Conservation (phyloP, 2,329 filamentous ascomycete genomes). For the Trichoderma arundinaceum region DNA sequence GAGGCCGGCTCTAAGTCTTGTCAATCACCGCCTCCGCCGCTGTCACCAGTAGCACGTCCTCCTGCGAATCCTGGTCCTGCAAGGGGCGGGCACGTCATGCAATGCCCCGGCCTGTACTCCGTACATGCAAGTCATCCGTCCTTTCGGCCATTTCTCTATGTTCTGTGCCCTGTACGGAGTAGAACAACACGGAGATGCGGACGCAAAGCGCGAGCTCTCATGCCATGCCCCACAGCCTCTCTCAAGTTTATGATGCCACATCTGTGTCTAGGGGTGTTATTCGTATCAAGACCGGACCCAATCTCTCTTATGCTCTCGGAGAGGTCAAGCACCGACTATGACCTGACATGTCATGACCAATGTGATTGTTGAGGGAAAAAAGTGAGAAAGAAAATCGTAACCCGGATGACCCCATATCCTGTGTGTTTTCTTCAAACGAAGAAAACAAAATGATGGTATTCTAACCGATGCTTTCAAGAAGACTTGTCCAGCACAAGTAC, state of each 20-base stretch:
- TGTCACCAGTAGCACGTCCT: background rate
- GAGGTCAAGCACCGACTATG: no score
- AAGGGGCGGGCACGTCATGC: slow-evolving; percentile 27
- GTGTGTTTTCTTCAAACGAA: no score
- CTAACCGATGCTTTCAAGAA: no score
- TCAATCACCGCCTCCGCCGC: background rate
- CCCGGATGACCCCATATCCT: no score
- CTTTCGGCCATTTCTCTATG: slow-evolving; percentile 20
- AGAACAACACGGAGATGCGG: background rate
- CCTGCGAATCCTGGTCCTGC: slow-evolving; percentile 12
- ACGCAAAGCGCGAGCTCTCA: background rate
- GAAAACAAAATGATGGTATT: no score
- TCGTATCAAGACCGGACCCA: no score
- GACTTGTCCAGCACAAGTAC: no score
- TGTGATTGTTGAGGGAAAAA: no score
- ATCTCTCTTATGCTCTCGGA: no score
- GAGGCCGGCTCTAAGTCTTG: background rate
- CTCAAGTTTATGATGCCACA: background rate
- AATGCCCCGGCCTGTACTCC: slow-evolving; percentile 8
- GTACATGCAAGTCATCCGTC: slow-evolving; percentile 29
- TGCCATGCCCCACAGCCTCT: background rate
- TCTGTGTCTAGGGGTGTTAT: no score
- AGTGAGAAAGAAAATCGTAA: no score
- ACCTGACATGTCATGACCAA: no score
- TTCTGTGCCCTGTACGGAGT: slow-evolving; percentile 6